phyloP scores from a whole-genome alignment of 441 rosid species.

The Eruca vesicaria region DNA sequence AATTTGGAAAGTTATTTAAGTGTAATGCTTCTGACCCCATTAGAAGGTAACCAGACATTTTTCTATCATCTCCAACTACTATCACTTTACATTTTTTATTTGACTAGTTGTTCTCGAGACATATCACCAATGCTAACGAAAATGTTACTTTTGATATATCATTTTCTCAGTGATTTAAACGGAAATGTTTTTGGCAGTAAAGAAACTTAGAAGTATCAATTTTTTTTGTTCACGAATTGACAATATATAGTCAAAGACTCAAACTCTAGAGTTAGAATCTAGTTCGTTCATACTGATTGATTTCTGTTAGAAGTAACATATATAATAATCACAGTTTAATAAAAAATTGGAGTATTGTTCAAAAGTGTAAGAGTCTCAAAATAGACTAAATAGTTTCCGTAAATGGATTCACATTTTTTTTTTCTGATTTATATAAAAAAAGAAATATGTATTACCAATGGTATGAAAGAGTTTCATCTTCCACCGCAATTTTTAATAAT shows the following conservation, averaged over 20 bases:
- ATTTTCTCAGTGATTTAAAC: neutral
- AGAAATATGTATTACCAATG: neutral
- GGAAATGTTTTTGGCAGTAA: neutral
- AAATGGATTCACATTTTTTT: neutral
- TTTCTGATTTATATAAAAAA: neutral
- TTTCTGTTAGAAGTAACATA: neutral
- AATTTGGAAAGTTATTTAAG: constrained; percentile 37
- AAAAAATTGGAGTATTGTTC: neutral
- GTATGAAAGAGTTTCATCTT: neutral
- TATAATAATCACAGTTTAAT: neutral
- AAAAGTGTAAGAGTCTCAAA: neutral
- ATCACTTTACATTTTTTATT: neutral
- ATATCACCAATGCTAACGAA: neutral
- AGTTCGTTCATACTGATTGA: neutral
- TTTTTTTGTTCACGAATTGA: neutral
- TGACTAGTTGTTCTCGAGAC: neutral
- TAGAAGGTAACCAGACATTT: constrained; percentile 33
- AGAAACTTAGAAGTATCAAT: neutral
- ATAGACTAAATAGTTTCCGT: neutral
- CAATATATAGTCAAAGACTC: neutral
- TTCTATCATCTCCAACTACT: constrained; percentile 21
- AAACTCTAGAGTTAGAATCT: neutral
- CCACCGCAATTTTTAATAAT: neutral
- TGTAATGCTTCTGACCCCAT: constrained; percentile 33
- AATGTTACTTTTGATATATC: neutral